phyloP scores from a whole-genome alignment of 805 yeast genomes.

The Saccharomyces kudriavzevii region DNA sequence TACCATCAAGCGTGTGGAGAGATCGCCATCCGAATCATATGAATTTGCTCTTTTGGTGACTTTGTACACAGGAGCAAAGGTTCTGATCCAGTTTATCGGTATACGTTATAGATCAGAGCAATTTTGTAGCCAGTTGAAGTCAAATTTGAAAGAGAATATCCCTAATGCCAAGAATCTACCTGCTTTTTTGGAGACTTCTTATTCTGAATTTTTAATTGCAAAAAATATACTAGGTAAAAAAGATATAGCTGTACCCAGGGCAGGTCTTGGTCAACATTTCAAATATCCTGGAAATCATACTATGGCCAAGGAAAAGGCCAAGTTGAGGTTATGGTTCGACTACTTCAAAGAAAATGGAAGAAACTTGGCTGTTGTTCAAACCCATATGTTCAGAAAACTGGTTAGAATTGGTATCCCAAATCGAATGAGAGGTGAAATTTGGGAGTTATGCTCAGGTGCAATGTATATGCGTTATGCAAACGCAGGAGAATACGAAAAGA shows the following conservation, averaged over 20 bases:
- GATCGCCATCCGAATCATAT: conserved; percentile 68
- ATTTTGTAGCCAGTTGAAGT: conserved; percentile 64
- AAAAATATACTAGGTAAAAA: conserved; percentile 32
- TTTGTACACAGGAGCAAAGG: conserved; percentile 54
- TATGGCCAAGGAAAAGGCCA: conserved; percentile 69
- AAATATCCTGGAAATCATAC: conserved; percentile 86
- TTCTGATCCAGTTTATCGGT: conserved; percentile 71
- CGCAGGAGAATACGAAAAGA: conserved; percentile 46
- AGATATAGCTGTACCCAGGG: conserved; percentile 51
- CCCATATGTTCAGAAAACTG: conserved; percentile 71
- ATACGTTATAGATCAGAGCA: conserved; percentile 69
- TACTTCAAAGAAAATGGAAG: conserved; percentile 78
- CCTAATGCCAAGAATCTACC: conserved; percentile 53
- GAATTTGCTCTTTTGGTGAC: conserved; percentile 70
- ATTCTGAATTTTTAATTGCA: conserved; percentile 77
- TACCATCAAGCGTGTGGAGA: conserved; percentile 74
- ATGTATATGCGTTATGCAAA: conserved; percentile 63
- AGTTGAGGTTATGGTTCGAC: conserved; percentile 90
- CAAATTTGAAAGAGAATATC: conserved; percentile 53
- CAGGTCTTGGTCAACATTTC: conserved; percentile 80
- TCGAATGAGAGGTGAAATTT: conserved; percentile 85
- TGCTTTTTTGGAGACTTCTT: conserved; percentile 61
- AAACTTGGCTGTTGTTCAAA: conserved; percentile 65
- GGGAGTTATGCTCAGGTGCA: conserved; percentile 91
- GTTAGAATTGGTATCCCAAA: conserved; percentile 93